Evolutionary conservation across 768 basidiomycete species (phyloP).

Genomic region (Pulveroboletus sp.): DNA sequence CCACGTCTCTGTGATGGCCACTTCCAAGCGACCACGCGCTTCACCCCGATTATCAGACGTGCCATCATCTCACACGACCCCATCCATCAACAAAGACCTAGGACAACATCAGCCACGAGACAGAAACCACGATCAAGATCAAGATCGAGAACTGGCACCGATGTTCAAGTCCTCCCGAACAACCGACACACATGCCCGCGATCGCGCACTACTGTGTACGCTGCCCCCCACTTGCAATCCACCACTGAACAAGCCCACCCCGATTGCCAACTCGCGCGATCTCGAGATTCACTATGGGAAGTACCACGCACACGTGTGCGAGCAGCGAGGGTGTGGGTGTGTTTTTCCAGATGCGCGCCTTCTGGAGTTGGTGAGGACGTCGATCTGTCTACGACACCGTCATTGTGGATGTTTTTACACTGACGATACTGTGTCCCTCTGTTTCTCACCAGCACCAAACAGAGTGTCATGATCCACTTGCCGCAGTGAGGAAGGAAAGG

Average conservation of each 20-base stretch:
- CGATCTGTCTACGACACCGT: background rate
- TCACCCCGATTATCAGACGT: constrained; percentile 25
- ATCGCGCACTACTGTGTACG: constrained; percentile 56
- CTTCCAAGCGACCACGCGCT: constrained; percentile 31
- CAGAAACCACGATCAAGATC: background rate
- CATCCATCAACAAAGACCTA: background rate
- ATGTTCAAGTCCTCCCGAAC: constrained; percentile 33
- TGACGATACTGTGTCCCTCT: background rate
- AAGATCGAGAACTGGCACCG: constrained; percentile 19
- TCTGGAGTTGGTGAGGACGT: constrained; percentile 64
- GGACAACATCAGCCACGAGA: background rate
- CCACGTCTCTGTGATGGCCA: constrained; percentile 15
- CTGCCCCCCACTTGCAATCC: constrained; percentile 80
- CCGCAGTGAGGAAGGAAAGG: constrained; percentile 67
- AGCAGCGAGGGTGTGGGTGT: constrained; percentile 59
- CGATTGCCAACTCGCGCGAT: constrained; percentile 60
- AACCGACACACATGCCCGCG: constrained; percentile 18
- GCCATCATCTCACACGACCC: constrained; percentile 34
- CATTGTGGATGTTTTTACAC: background rate
- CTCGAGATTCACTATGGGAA: constrained; percentile 80
- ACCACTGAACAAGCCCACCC: constrained; percentile 50
- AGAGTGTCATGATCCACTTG: constrained; percentile 85
- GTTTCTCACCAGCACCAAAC: constrained; percentile 57
- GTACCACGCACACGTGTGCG: constrained; percentile 82
- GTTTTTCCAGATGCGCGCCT: constrained; percentile 83